These are phyloP conservation scores for Pestalotiopsis sp. DNA, from an alignment of 2,329 filamentous ascomycete genomes.

Conservation along the genomic window DNA sequence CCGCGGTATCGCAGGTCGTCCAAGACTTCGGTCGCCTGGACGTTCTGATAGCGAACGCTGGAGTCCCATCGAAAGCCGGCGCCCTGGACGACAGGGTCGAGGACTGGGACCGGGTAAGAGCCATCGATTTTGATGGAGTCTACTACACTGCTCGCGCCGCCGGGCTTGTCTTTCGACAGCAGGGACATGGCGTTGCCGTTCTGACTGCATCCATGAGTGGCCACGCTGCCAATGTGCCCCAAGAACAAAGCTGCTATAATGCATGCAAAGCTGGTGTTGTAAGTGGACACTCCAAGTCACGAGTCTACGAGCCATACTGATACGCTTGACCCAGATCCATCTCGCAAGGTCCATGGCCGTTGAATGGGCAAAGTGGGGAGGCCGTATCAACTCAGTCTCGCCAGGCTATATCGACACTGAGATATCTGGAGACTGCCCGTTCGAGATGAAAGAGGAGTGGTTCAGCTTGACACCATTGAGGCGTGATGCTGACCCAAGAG, in stretches of 20 bases:
- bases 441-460: slow-evolving; percentile 57
- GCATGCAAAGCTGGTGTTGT: slow-evolving; percentile 66
- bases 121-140: slow-evolving; percentile 73
- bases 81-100: slow-evolving; percentile 65
- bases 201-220: slow-evolving; percentile 78
- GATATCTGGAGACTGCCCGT: slow-evolving; percentile 63
- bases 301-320: neutral
- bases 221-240: slow-evolving; percentile 76
- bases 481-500: slow-evolving; percentile 69
- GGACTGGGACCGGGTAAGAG: slow-evolving; percentile 66
- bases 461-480: slow-evolving; percentile 29
- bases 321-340: neutral
- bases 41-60: slow-evolving; percentile 77
- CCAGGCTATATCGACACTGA: slow-evolving; percentile 78
- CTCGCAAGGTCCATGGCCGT: slow-evolving; percentile 64
- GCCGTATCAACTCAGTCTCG: slow-evolving; percentile 69
- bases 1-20: slow-evolving; percentile 52
- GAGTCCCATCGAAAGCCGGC: slow-evolving; percentile 72
- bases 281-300: neutral
- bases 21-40: slow-evolving; percentile 74
- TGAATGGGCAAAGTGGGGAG: slow-evolving; percentile 66
- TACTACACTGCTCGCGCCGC: slow-evolving; percentile 76
- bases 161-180: slow-evolving; percentile 67
- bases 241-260: slow-evolving; percentile 74
- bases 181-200: slow-evolving; percentile 74